Base-by-base conservation (phyloP, 371 early-diverging fungal genomes). In the Actinomortierella ambigua region DNA sequence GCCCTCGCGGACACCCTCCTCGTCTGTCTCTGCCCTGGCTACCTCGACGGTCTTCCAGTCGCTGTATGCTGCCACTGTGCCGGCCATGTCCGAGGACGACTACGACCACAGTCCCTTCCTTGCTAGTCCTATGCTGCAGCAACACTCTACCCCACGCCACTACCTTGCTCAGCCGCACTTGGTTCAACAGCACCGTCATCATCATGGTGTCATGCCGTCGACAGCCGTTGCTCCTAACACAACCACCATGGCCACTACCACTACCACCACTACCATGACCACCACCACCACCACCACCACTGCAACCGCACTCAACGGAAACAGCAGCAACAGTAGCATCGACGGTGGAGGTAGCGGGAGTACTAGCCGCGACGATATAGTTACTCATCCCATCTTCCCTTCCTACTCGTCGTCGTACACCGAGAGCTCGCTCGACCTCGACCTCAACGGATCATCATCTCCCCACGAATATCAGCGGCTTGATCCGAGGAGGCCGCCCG, bases 371-470 rank as follows among this genome's bases (percentile, higher is more conserved):
- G 34, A 34, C 11, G 34, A 34, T 34, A 34, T 34, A 11, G 7
- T 11, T 34, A 34, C 71, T 62, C 18, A 65, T 48, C 22, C 48
- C 8, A 11, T 70, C 23, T 70, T 64, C 49, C 65, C 70, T 1
- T 70, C 70, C 27, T 65, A 70, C 53, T 70, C 71, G 20, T 61
- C 62, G 23, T 70, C 71, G 13, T 70, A 65, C 53, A 65, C 71
- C 24, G 65, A 61, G 44, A 70, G 65, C 56, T 61, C 65, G 50
- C 27, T 70, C 18, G 71, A 70, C n/a, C 20, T 70, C 15, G 62
- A 70, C n/a, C n/a, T n/a, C 46, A 61, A 65, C 34, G 34, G 11
- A 34, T 34, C 34, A 6, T 34, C 7, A 11, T 34, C 34, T 11
- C 34, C 34, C 34, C 34, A 34, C 34, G 11, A 11, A 4, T 11